phyloP scores from a whole-genome alignment of 805 yeast species.

The Metschnikowia picachoensis region DNA sequence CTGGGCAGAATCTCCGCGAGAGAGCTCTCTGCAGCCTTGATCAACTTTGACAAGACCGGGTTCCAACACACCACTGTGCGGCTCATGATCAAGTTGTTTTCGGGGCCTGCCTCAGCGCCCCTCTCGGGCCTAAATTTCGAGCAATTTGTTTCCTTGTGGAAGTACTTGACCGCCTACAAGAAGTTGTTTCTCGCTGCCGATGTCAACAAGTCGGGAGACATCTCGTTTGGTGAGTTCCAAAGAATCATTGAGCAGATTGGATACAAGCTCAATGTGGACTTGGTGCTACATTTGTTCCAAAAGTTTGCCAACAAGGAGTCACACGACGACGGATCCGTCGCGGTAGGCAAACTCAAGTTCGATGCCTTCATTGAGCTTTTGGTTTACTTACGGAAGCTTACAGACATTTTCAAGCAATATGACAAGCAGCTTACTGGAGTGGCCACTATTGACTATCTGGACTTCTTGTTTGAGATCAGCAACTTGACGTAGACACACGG shows the following conservation, averaged over 20 bases:
- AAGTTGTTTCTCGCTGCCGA: constrained; percentile 61
- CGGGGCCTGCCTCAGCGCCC: constrained; percentile 25
- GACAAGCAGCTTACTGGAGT: constrained; percentile 73
- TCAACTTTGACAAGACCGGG: constrained; percentile 60
- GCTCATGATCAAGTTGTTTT: constrained; percentile 62
- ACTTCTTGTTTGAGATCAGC: constrained; percentile 55
- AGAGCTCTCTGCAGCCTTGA: constrained; percentile 56
- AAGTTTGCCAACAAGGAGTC: constrained; percentile 44
- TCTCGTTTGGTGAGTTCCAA: constrained; percentile 63
- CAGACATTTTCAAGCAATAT: constrained; percentile 73
- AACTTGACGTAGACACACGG: constrained; percentile 19
- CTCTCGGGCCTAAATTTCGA: constrained; percentile 40
- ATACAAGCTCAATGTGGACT: constrained; percentile 53
- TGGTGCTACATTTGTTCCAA: constrained; percentile 55
- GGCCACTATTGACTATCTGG: constrained; percentile 62
- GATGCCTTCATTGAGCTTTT: constrained; percentile 80
- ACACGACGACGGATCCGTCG: constrained; percentile 20
- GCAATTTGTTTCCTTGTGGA: constrained; percentile 68
- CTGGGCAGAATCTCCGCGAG: constrained; percentile 52
- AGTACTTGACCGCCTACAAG: constrained; percentile 63
- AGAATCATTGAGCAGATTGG: constrained; percentile 62
- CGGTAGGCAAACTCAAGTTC: constrained; percentile 54
- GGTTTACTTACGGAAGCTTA: constrained; percentile 70
- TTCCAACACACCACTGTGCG: constrained; percentile 58
- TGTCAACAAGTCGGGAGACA: constrained; percentile 51